These are phyloP conservation scores for Avena insularis DNA, from an alignment of 176 grass and related monocot species.

Conservation along the genomic window DNA sequence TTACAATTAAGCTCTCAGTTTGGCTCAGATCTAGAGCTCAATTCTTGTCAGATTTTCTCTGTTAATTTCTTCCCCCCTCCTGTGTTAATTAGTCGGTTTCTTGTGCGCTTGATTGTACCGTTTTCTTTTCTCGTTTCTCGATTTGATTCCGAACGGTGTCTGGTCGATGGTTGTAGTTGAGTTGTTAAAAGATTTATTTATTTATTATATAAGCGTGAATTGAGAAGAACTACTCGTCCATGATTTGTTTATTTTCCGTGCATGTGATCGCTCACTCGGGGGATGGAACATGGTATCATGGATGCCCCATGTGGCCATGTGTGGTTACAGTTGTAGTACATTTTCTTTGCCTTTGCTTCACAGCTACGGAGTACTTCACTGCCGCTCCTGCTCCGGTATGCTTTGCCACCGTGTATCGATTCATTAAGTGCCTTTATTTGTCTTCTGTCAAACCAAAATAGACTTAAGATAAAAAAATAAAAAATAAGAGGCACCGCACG, in stretches of 20 bases:
- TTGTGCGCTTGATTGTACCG: constrained; percentile 7
- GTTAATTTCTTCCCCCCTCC: background rate
- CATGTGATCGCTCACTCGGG: background rate
- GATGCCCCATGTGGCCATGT: constrained; percentile 27
- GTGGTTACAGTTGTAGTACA: background rate
- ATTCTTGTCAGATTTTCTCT: background rate
- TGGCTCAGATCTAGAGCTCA: constrained; percentile 20
- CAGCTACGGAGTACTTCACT: background rate
- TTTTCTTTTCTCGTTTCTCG: background rate
- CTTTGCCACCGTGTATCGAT: background rate
- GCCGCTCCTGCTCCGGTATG: background rate
- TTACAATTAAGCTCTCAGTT: background rate
- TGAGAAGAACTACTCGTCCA: background rate
- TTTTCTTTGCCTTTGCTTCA: constrained; percentile 6
- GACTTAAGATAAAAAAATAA: background rate
- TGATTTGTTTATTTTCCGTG: background rate
- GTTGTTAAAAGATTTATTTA: background rate
- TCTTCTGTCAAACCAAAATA: background rate
- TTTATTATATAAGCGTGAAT: background rate
- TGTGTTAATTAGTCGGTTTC: background rate
- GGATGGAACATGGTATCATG: background rate
- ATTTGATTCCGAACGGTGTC: background rate
- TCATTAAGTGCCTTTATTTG: background rate
- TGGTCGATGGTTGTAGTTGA: constrained; percentile 17
- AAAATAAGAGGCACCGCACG: too few relatives aligned